phyloP scores from a whole-genome alignment of 1,284 basidiomycete genomes.

The Puccinia triticina region DNA sequence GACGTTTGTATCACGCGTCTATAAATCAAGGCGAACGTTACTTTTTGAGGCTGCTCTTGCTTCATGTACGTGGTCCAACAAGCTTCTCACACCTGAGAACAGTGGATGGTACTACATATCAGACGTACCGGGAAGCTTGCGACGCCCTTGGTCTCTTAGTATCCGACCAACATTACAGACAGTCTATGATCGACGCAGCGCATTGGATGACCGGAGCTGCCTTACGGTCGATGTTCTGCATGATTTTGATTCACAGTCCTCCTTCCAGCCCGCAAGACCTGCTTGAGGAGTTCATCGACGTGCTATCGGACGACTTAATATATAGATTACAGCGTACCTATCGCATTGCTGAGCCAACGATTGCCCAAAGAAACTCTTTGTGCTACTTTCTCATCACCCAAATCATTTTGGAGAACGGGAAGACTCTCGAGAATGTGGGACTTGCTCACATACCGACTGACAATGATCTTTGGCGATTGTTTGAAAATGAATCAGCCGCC shows the following conservation, averaged over 20 bases:
- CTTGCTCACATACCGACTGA: not conserved
- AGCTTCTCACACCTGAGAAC: not conserved
- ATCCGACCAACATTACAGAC: not conserved
- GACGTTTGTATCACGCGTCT: not conserved
- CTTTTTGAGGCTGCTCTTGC: constrained; percentile 52
- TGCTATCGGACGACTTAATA: not conserved
- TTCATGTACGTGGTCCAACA: constrained; percentile 41
- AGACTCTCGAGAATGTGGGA: not conserved
- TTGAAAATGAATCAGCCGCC: too few species aligned
- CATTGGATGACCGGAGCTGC: not conserved
- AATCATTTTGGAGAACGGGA: not conserved
- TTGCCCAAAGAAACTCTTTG: not conserved
- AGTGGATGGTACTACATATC: not conserved
- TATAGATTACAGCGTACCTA: not conserved
- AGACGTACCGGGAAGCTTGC: not conserved
- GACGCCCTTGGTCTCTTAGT: not conserved
- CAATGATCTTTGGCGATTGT: too few species aligned
- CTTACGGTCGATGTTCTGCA: not conserved
- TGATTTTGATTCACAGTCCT: constrained; percentile 4
- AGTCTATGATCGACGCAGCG: not conserved
- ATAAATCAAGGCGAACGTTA: not conserved
- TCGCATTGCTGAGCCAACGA: not conserved
- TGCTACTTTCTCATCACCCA: not conserved
- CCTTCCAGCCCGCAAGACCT: not conserved
- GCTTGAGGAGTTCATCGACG: not conserved